Conservation (phyloP, 2,329 filamentous ascomycete species). For the Bipolaris gigantea region DNA sequence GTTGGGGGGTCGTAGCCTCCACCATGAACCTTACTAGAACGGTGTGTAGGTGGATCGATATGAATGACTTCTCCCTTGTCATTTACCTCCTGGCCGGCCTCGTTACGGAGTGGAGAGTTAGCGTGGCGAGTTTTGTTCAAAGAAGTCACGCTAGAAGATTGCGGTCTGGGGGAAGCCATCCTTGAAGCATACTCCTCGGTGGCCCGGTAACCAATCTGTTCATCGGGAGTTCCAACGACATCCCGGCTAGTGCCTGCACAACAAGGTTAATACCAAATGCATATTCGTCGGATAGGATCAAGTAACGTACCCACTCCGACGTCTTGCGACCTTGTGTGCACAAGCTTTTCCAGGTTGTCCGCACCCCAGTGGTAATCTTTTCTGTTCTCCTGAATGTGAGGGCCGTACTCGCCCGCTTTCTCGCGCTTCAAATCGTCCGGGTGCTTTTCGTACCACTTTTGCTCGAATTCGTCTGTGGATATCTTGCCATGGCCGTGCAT, state of each 20-base stretch:
- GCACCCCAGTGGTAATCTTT: slow-evolving; percentile 85
- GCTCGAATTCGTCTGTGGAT: slow-evolving; percentile 79
- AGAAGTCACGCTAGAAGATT: slow-evolving; percentile 51
- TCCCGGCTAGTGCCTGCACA: slow-evolving; percentile 64
- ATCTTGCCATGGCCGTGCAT: slow-evolving; percentile 82
- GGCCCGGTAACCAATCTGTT: slow-evolving; percentile 87
- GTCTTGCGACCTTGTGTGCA: slow-evolving; percentile 63
- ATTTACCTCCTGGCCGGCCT: slow-evolving; percentile 48
- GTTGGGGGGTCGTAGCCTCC: slow-evolving; percentile 57
- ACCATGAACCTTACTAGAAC: slow-evolving; percentile 48
- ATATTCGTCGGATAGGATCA: slow-evolving; percentile 1
- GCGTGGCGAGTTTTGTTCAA: slow-evolving; percentile 50
- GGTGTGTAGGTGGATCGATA: slow-evolving; percentile 67
- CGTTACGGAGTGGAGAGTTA: slow-evolving; percentile 57
- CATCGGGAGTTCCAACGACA: slow-evolving; percentile 75
- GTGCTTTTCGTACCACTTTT: slow-evolving; percentile 90
- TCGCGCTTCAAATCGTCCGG: slow-evolving; percentile 76
- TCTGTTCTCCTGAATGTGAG: slow-evolving; percentile 60
- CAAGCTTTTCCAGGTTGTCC: slow-evolving; percentile 86
- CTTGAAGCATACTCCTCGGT: slow-evolving; percentile 81
- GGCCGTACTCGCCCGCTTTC: slow-evolving; percentile 67
- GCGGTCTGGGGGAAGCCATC: slow-evolving; percentile 68
- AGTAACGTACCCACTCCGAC: slow-evolving; percentile 55
- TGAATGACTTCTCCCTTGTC: slow-evolving; percentile 70
- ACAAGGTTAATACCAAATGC: slow-evolving; percentile 54